phyloP scores from a whole-genome alignment of 2,329 filamentous ascomycete genomes.

The Volutella citrinella region DNA sequence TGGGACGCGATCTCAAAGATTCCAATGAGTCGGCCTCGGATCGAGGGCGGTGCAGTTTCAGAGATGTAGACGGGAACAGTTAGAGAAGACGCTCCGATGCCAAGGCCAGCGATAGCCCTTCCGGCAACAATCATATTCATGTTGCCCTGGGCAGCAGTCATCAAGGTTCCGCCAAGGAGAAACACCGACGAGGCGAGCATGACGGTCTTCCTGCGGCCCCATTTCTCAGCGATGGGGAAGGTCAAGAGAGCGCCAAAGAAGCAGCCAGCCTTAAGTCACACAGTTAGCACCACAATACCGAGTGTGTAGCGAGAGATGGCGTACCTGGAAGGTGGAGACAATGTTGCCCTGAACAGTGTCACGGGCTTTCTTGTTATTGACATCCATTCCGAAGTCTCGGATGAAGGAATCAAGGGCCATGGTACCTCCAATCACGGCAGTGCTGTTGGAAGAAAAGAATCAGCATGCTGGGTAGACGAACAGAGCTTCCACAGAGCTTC shows the following conservation, averaged over 20 bases:
- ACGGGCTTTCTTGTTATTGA: constrained; percentile 19
- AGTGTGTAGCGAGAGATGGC: too few relatives aligned
- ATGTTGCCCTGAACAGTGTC: constrained; percentile 38
- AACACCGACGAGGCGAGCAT: constrained; percentile 43
- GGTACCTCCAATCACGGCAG: constrained; percentile 38
- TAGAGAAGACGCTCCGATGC: constrained; percentile 48
- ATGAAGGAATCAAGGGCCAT: constrained; percentile 37
- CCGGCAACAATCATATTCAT: constrained; percentile 43
- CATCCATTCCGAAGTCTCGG: constrained; percentile 32
- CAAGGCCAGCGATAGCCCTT: constrained; percentile 50
- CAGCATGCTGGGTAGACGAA: background rate
- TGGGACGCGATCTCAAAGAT: constrained; percentile 44
- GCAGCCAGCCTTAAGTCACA: constrained; percentile 33
- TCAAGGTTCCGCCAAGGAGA: constrained; percentile 32
- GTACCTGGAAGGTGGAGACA: constrained; percentile 33
- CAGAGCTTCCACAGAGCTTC: too few relatives aligned
- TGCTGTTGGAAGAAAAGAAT: constrained; percentile 24
- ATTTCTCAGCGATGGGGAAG: constrained; percentile 46
- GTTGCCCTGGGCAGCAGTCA: constrained; percentile 31
- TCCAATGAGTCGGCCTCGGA: constrained; percentile 48
- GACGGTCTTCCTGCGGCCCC: constrained; percentile 45
- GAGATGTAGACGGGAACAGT: constrained; percentile 44
- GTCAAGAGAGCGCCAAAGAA: constrained; percentile 38
- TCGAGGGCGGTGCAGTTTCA: constrained; percentile 44
- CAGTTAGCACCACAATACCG: too few relatives aligned